Evolutionary conservation across 176 grass and related monocot genomes (phyloP).

Genomic region (Pontederia paniculata): DNA sequence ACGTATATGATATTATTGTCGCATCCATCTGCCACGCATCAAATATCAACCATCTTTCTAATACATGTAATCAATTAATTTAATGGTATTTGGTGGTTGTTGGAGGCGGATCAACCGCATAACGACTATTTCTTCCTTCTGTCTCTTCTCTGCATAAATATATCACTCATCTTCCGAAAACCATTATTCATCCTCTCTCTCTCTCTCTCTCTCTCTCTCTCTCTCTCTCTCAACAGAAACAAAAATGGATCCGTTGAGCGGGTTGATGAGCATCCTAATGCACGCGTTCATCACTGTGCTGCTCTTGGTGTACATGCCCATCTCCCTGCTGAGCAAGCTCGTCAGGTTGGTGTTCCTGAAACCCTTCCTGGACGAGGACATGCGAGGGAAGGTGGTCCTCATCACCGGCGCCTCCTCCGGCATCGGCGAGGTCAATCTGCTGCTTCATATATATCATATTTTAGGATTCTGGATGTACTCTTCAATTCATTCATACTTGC

Average conservation of each 20-base stretch:
- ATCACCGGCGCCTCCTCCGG: slow-evolving; percentile 81
- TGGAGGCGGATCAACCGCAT: no score
- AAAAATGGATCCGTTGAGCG: slow-evolving; percentile 19
- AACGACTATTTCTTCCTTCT: no score
- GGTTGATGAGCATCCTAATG: slow-evolving; percentile 33
- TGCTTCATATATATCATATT: background rate
- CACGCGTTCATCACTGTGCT: slow-evolving; percentile 37
- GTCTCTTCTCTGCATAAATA: no score
- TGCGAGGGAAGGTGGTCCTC: slow-evolving; percentile 64
- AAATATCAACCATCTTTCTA: no score
- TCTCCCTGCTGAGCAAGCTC: slow-evolving; percentile 36
- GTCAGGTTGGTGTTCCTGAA: slow-evolving; percentile 24
- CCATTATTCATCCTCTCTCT: background rate
- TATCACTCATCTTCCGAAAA: no score
- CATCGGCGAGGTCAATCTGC: slow-evolving; percentile 49
- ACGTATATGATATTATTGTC: no score
- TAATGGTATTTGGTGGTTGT: no score
- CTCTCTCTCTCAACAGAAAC: background rate
- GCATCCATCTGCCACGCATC: no score
- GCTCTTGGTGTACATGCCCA: slow-evolving; percentile 54
- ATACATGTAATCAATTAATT: no score
- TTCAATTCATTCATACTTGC: background rate
- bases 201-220: background rate
- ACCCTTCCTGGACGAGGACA: slow-evolving; percentile 43
- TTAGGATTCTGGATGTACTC: background rate